These are phyloP conservation scores for Cyclostephanos tholiformis DNA, from an alignment of 108 stramenopile genomes.

Conservation along the genomic window DNA sequence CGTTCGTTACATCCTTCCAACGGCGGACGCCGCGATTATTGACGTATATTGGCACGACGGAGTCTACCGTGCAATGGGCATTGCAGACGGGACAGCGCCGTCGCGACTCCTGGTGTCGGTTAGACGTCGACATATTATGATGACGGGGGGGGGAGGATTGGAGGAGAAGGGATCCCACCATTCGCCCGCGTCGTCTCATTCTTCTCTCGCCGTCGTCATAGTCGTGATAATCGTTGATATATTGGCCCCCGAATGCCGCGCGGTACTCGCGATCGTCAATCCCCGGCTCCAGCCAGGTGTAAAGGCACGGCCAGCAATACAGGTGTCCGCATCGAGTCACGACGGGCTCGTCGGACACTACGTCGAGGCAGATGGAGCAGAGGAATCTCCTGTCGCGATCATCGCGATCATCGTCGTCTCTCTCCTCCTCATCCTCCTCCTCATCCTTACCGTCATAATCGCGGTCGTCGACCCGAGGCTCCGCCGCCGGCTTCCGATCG, in stretches of 20 bases:
- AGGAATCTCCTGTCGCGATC: constrained; percentile 45
- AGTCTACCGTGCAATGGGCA: constrained; percentile 64
- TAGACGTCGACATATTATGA: too few species aligned
- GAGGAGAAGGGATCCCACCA: background rate
- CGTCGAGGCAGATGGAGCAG: constrained; percentile 90
- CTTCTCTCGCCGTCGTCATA: too few species aligned
- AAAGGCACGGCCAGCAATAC: constrained; percentile 92
- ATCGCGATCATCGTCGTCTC: too few species aligned
- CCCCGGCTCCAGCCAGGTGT: constrained; percentile 73
- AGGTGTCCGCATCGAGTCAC: constrained; percentile 89
- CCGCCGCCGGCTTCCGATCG: too few species aligned
- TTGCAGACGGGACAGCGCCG: constrained; percentile 87
- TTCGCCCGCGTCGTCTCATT: too few species aligned
- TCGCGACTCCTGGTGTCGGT: constrained; percentile 27
- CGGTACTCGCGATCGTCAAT: constrained; percentile 52
- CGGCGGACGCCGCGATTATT: constrained; percentile 27
- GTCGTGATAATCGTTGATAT: too few species aligned
- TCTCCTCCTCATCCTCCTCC: too few species aligned
- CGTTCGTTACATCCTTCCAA: background rate
- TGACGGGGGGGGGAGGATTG: background rate
- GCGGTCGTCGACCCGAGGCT: too few species aligned
- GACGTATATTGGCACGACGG: constrained; percentile 82
- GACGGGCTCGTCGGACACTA: constrained; percentile 74
- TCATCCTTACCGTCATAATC: too few species aligned
- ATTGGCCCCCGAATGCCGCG: background rate